phyloP scores from a whole-genome alignment of 768 basidiomycete genomes.

The Amanita polypyramis region DNA sequence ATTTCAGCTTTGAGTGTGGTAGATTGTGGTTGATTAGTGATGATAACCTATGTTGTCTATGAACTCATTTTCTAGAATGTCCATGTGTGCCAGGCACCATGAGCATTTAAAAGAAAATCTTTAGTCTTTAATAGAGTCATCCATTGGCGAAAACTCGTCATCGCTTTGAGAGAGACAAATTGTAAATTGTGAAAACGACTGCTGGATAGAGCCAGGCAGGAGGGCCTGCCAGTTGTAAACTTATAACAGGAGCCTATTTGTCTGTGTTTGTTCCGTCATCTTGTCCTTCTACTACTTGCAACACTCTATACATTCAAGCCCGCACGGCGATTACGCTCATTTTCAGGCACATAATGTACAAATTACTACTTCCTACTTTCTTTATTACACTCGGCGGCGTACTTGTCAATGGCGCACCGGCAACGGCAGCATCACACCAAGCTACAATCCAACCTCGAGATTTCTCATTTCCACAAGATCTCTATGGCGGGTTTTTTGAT shows the following conservation, averaged over 20 bases:
- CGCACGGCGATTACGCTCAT: background rate
- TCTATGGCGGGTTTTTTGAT: constrained; percentile 4
- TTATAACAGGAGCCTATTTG: background rate
- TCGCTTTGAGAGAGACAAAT: no score
- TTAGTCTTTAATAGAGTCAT: no score
- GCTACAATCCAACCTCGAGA: background rate
- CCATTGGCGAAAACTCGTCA: no score
- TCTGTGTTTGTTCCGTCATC: no score
- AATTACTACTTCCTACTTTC: background rate
- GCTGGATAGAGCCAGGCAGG: constrained; percentile 19
- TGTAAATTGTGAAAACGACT: constrained; percentile 28
- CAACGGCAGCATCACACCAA: background rate
- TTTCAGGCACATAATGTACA: background rate
- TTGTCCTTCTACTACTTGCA: no score
- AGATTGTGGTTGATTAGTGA: no score
- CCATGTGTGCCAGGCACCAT: no score
- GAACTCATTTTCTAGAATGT: no score
- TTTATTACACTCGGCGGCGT: background rate
- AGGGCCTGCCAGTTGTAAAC: constrained; percentile 8
- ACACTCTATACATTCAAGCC: background rate
- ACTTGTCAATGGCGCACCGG: background rate
- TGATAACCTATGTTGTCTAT: no score
- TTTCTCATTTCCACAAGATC: background rate
- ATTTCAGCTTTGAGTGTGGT: no score
- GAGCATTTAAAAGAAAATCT: no score